Evolutionary conservation across 495 filamentous ascomycete species (phyloP).

Genomic region (Penicillium cosmopolitanum): DNA sequence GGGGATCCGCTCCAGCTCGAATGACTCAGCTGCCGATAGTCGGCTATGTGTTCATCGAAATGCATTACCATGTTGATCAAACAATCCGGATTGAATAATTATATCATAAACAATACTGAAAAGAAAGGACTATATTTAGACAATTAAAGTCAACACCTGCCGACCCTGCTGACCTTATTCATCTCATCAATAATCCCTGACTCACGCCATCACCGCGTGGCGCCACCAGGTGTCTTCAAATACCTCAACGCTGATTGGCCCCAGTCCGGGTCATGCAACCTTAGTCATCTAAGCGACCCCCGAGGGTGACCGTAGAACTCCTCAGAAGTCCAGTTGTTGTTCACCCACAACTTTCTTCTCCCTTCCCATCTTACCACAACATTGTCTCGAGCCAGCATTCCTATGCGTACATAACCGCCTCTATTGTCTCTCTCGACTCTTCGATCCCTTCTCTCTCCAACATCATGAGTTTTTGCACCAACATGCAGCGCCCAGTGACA

Average conservation of each 20-base stretch:
- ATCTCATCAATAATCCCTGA: neutral
- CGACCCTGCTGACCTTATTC: neutral
- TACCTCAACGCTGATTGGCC: constrained; percentile 48
- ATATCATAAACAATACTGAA: neutral
- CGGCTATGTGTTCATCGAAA: neutral
- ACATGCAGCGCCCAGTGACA: constrained; percentile 49
- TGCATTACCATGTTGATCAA: neutral
- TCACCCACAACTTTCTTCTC: constrained; percentile 14
- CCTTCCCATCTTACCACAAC: constrained; percentile 10
- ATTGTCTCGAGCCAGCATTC: constrained; percentile 14
- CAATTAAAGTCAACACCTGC: neutral
- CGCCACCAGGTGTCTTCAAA: constrained; percentile 49
- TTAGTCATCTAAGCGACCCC: constrained; percentile 26
- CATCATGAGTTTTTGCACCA: constrained; percentile 43
- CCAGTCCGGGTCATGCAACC: constrained; percentile 25
- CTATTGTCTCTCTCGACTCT: constrained; percentile 12
- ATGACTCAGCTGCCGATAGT: constrained; percentile 28
- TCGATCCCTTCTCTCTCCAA: constrained; percentile 24
- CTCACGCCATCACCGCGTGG: constrained; percentile 21
- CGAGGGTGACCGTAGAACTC: constrained; percentile 21
- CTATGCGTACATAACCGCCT: constrained; percentile 21
- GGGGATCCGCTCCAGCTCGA: constrained; percentile 1
- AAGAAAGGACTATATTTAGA: neutral
- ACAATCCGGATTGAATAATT: neutral
- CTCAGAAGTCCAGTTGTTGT: constrained; percentile 5